A percentile compares a stretch with the other conserved stretches of the same genome.
phyloP scores from a whole-genome alignment of 1,284 basidiomycete genomes.

The Lignosus rhinocerotis region DNA sequence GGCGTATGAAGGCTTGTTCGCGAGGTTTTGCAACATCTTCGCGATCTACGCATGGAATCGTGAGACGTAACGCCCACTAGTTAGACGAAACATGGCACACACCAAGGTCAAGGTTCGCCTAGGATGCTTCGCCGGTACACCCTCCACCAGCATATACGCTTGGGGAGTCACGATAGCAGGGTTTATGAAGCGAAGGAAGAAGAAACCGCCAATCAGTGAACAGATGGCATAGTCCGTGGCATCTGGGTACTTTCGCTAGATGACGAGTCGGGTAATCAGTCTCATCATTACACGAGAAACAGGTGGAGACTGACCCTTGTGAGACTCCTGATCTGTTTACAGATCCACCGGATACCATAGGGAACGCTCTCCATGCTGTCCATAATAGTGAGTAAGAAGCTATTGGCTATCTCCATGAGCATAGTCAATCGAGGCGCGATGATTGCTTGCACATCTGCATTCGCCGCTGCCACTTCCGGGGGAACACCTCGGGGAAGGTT shows the following conservation, averaged over 20 bases:
- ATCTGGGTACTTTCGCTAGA: conserved; percentile 81
- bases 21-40: conserved; percentile 99
- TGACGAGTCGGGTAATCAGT: neutral
- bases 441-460: conserved; percentile 94
- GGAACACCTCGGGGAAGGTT: conserved; percentile 91
- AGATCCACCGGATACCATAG: conserved; percentile 99
- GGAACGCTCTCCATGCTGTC: conserved; percentile 97
- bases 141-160: conserved; percentile 99
- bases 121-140: conserved; percentile 95
- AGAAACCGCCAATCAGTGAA: conserved; percentile 98
- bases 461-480: conserved; percentile 91
- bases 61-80: neutral
- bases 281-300: neutral
- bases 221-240: conserved; percentile 98
- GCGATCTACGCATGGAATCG: conserved; percentile 69
- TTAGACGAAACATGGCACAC: conserved; percentile 26
- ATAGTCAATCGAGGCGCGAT: conserved; percentile 95
- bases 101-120: conserved; percentile 94
- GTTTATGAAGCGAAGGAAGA: conserved; percentile 99
- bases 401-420: conserved; percentile 99
- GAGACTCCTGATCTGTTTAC: conserved; percentile 96
- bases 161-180: conserved; percentile 99
- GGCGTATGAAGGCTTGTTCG: conserved; percentile 97
- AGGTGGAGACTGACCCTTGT: conserved; percentile 64
- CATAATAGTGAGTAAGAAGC: conserved; percentile 96